Evolutionary conservation across 345 rosid genomes (phyloP).

Genomic region (Populus alba): DNA sequence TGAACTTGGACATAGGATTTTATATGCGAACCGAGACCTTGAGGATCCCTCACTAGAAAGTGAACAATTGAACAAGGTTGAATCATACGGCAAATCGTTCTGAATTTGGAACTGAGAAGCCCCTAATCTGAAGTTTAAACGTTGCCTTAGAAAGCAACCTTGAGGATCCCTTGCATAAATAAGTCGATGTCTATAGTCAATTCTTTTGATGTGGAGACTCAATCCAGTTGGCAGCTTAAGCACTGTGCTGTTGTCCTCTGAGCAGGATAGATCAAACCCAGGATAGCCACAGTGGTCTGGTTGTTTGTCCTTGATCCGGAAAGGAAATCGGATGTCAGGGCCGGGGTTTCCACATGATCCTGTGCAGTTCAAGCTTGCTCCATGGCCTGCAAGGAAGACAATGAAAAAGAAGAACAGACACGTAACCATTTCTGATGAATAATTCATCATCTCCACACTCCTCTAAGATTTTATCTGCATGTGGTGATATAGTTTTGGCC

Average conservation of each 20-base stretch:
- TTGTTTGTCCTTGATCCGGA: constrained; percentile 4
- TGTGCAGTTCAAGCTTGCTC: neutral
- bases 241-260: constrained; percentile 8
- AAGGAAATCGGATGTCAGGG: constrained; percentile 13
- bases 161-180: neutral
- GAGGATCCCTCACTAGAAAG: neutral
- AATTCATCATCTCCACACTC: too few relatives aligned
- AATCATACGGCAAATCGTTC: accelerated
- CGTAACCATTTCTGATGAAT: too few relatives aligned
- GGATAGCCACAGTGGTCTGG: neutral
- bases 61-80: constrained; percentile 2
- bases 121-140: constrained; percentile 6
- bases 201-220: neutral
- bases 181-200: constrained; percentile 7
- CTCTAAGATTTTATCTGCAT: too few relatives aligned
- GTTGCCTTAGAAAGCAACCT: neutral
- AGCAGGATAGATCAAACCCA: constrained; percentile 24
- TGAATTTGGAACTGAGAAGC: constrained; percentile 7
- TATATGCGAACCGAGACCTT: accelerated
- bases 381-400: neutral
- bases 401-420: too few relatives aligned
- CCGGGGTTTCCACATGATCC: neutral
- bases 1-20: too few relatives aligned
- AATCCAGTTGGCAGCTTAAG: constrained; percentile 19
- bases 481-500: too few relatives aligned